Evolutionary conservation across 192 early-diverging fungal genomes (phyloP).

Genomic region (Helicostylum pulchrum): DNA sequence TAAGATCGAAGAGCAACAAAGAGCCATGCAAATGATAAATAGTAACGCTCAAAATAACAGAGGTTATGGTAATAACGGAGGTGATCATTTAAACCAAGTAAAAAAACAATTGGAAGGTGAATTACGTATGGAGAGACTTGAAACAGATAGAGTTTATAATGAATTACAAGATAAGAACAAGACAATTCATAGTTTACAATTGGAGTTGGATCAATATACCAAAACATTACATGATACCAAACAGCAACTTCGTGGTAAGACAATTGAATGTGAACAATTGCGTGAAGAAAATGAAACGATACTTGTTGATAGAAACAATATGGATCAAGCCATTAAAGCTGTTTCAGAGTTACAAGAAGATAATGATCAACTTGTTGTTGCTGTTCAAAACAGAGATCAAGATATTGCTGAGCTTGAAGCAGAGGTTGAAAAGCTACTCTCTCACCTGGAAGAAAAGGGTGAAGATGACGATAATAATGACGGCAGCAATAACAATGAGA

Average conservation of each 20-base stretch:
- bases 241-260: conserved; percentile 24
- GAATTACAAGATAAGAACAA: conserved; percentile 42
- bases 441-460: neutral
- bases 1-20: neutral
- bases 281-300: conserved; percentile 10
- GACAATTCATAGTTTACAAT: conserved; percentile 36
- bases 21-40: neutral
- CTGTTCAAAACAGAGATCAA: conserved; percentile 31
- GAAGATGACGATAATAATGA: neutral
- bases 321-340: neutral
- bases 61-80: neutral
- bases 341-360: conserved; percentile 8
- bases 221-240: conserved; percentile 11
- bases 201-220: conserved; percentile 30
- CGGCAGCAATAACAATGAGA: neutral
- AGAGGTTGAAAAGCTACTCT: conserved; percentile 27
- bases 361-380: conserved; percentile 20
- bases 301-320: conserved; percentile 3
- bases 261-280: conserved; percentile 22
- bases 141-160: conserved; percentile 37
- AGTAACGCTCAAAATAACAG: neutral
- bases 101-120: neutral
- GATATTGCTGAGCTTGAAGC: conserved; percentile 29
- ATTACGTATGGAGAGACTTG: conserved; percentile 22
- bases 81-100: neutral